These are phyloP conservation scores for Clitopilus hobsonii DNA, from an alignment of 768 basidiomycete genomes.

Conservation along the genomic window DNA sequence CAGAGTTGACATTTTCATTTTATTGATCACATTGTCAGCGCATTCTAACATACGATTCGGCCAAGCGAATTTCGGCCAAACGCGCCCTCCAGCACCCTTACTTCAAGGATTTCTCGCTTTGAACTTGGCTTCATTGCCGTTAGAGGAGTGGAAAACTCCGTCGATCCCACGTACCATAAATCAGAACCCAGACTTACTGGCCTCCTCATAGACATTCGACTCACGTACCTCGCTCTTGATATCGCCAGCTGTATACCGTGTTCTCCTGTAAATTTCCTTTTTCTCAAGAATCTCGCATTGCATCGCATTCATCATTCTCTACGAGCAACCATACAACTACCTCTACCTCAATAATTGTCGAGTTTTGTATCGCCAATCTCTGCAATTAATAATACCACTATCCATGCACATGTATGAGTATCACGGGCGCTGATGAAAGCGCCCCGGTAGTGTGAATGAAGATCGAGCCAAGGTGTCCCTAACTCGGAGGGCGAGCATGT, in stretches of 20 bases:
- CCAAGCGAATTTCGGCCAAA: constrained; percentile 82
- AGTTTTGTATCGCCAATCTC: neutral
- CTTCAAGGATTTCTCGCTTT: constrained; percentile 29
- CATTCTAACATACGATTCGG: constrained; percentile 82
- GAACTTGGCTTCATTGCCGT: no score
- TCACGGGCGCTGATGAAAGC: neutral
- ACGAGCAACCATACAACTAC: neutral
- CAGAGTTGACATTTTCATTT: constrained; percentile 1
- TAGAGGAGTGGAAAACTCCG: no score
- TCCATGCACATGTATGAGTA: neutral
- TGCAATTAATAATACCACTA: constrained; percentile 1
- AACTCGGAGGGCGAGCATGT: constrained; percentile 11
- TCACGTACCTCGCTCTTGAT: no score
- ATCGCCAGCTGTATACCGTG: no score
- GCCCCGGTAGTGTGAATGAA: no score
- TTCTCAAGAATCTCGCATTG: neutral
- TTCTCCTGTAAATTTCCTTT: neutral
- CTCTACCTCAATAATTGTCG: neutral
- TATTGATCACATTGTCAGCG: constrained; percentile 28
- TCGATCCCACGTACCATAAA: no score
- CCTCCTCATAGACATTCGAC: neutral
- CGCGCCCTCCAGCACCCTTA: constrained; percentile 49
- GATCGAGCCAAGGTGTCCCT: no score
- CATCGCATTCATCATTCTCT: neutral
- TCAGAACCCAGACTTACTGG: no score